phyloP scores from a whole-genome alignment of 2,329 filamentous ascomycete genomes.

The Ophiostoma novo-ulmi region DNA sequence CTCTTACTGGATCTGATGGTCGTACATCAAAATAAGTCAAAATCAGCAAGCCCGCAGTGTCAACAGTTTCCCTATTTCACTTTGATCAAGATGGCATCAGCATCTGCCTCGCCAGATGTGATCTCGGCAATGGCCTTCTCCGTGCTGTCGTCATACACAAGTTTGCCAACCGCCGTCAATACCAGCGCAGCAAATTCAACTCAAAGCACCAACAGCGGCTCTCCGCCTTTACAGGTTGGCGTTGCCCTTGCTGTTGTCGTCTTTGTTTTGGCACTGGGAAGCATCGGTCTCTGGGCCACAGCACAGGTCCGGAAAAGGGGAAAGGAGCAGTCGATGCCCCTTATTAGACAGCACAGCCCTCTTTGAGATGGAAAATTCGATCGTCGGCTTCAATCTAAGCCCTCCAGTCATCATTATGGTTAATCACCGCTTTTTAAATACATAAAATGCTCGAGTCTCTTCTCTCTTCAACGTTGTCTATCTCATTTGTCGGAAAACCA shows the following conservation, averaged over 20 bases:
- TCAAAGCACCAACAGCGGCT: not conserved
- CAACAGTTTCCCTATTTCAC: not conserved
- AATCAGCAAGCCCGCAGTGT: not conserved
- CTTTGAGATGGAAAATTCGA: not conserved
- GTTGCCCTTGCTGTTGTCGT: constrained; percentile 23
- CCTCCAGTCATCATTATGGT: not conserved
- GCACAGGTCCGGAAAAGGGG: constrained; percentile 10
- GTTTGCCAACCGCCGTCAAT: not conserved
- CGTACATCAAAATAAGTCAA: not conserved
- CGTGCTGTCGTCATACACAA: not conserved
- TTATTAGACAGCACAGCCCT: not conserved
- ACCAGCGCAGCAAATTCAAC: not conserved
- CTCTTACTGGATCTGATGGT: not conserved
- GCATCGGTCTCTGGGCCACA: constrained; percentile 25
- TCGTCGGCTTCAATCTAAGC: not conserved
- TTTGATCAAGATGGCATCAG: not conserved
- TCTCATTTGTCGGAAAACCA: not conserved
- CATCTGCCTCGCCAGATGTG: not conserved
- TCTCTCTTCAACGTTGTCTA: not conserved
- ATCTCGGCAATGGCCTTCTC: not conserved
- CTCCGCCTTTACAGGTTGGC: constrained; percentile 17
- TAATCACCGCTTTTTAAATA: not conserved
- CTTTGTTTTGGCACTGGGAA: constrained; percentile 20
- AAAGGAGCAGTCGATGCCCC: not conserved
- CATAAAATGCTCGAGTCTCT: not conserved